Conservation (phyloP, 495 filamentous ascomycete genomes). For the Hyaloscypha bicolor region DNA sequence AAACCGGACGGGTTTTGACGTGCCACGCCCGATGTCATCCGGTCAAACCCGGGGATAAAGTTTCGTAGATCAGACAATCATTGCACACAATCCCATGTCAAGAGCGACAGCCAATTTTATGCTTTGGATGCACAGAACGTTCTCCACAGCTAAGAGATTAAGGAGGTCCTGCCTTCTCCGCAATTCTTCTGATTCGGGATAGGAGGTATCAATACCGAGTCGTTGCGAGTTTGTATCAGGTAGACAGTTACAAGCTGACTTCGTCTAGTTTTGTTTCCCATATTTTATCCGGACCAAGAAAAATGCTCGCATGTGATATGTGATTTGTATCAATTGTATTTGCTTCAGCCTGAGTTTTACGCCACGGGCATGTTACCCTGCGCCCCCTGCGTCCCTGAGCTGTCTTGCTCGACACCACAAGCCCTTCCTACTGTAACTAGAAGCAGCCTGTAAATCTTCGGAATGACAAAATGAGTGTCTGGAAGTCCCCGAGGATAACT, state of each 20-base stretch:
- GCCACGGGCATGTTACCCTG: not conserved
- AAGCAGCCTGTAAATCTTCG: conserved; percentile 1
- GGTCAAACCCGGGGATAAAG: not conserved
- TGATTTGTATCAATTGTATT: conserved; percentile 8
- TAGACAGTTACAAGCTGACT: not conserved
- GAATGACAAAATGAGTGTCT: conserved; percentile 5
- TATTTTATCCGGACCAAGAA: not conserved
- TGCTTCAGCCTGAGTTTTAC: conserved; percentile 14
- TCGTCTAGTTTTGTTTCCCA: conserved; percentile 1
- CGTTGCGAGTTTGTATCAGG: not conserved
- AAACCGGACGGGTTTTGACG: conserved; percentile 5
- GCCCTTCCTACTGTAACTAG: not conserved
- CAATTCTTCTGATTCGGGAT: not conserved
- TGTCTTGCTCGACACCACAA: not conserved
- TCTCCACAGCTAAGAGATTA: not conserved
- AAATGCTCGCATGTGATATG: not conserved
- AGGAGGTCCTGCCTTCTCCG: not conserved
- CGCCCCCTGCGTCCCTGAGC: not conserved
- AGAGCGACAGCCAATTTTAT: not conserved
- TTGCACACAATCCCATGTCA: not conserved
- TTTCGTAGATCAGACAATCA: conserved; percentile 17
- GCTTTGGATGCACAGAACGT: conserved; percentile 5
- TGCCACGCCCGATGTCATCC: not conserved
- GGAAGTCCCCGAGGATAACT: conserved; percentile 1
- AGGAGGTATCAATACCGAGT: not conserved